Evolutionary conservation across 306 rosid genomes (phyloP), one percentile per base, ranked within the genome.

Genomic region (Prunus mira): DNA sequence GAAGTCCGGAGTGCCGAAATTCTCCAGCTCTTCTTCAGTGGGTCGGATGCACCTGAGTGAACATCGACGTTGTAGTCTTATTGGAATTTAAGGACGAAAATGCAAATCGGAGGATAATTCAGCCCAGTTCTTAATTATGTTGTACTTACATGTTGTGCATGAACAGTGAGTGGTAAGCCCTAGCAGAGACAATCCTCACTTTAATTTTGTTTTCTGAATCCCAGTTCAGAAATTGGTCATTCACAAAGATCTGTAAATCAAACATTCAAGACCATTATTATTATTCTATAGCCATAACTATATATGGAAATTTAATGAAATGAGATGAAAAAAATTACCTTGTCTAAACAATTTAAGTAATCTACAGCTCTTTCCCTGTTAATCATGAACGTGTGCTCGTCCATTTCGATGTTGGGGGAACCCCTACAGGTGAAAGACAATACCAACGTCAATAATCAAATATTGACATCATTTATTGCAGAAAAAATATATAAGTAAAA

Each of bases 141-240:
- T 38, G 84, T 52, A 85, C 97, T 90, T 87, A 90, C 97, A 89
- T 93, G 93, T 93, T 91, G 86, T 93, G 90, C 98, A 93, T 93
- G 78, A 91, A 93, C 78, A 93, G 77, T 45, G 98, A 91, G 84
- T 93, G 98, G 73, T 91, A 93, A 71, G 98, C 98, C 66, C 98
- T 87, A 12, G 97, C 98, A 5, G 92, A 84, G 0, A 93, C 93
- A 46, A 93, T 93, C 41, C 91, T 62, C 41, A 93, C 97, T 88
- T 91, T 91, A 86, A 93, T 82, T 78, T 67, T 84, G 87, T 93
- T 84, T 79, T 91, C 86, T n/a, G 86, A 85, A 79, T 93, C 97
- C 98, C 98, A 93, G 54, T 93, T 93, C 87, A 93, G 58, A 76
- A 88, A 93, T 67, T 93, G 97, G 71, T 93, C 98, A 32, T 93